These are phyloP conservation scores for Pneumocystis jirovecii DNA, from an alignment of 1,139 yeast genomes.

Conservation along the genomic window DNA sequence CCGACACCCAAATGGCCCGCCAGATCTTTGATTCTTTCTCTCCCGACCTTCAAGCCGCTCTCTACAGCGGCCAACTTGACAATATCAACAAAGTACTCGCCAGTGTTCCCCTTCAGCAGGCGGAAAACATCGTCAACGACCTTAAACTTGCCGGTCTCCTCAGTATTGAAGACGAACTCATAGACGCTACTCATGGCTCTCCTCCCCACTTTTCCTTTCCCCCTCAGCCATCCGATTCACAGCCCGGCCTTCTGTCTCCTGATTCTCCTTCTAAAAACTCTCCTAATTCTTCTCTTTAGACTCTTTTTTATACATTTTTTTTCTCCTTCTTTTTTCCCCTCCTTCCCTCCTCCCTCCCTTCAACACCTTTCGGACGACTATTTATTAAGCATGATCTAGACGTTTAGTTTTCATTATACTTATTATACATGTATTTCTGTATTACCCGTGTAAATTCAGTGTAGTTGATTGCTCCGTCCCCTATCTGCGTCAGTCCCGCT, in stretches of 20 bases:
- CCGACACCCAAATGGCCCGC: conserved; percentile 32
- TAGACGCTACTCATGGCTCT: conserved; percentile 50
- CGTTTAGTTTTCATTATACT: no score
- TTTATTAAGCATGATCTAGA: conserved; percentile 32
- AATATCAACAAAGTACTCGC: conserved; percentile 75
- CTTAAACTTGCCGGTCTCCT: conserved; percentile 74
- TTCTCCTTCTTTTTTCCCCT: no score
- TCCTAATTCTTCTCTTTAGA: no score
- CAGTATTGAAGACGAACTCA: conserved; percentile 61
- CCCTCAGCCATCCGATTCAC: no score
- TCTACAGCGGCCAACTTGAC: conserved; percentile 56
- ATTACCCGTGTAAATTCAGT: conserved; percentile 67
- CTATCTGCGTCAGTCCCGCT: neutral
- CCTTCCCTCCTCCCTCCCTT: no score
- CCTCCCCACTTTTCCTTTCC: neutral
- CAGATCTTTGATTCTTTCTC: conserved; percentile 45
- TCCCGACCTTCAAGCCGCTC: conserved; percentile 53
- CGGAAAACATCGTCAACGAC: conserved; percentile 58
- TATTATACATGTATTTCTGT: no score
- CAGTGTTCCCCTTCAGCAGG: conserved; percentile 57
- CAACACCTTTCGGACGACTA: no score
- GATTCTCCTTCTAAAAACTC: no score
- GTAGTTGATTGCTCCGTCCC: conserved; percentile 86
- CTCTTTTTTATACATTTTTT: conserved; percentile 22
- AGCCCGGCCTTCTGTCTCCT: no score